These are phyloP conservation scores for Mortierella sp. DNA, from an alignment of 371 early-diverging fungal genomes.

Conservation along the genomic window DNA sequence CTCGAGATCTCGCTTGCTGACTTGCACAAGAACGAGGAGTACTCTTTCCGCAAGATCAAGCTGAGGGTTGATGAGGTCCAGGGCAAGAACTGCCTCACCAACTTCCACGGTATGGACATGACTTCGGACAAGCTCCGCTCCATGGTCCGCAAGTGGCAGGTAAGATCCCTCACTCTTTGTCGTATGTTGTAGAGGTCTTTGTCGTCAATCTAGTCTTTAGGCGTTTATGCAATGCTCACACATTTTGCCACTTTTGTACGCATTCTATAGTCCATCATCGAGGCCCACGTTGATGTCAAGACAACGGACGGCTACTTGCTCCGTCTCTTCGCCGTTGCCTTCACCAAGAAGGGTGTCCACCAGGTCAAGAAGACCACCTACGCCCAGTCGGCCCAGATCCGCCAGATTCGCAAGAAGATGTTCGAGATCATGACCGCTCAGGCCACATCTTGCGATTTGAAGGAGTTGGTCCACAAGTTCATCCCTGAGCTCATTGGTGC, in stretches of 20 bases:
- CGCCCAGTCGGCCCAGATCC: slow-evolving; percentile 97
- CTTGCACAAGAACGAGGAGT: slow-evolving; percentile 95
- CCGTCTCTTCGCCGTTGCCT: slow-evolving; percentile 97
- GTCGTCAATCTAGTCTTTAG: no score
- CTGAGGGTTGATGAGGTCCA: slow-evolving; percentile 98
- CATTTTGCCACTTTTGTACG: background rate
- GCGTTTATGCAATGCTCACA: no score
- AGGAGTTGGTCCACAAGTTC: slow-evolving; percentile 98
- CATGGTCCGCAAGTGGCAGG: slow-evolving; percentile 99
- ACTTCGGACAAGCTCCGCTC: slow-evolving; percentile 99
- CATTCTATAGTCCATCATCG: slow-evolving; percentile 86
- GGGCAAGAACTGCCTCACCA: slow-evolving; percentile 99
- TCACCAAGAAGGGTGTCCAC: slow-evolving; percentile 97
- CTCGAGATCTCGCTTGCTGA: slow-evolving; percentile 99
- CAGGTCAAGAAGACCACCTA: slow-evolving; percentile 99
- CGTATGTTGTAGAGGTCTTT: no score
- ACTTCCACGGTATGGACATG: slow-evolving; percentile 99
- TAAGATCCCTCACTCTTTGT: slow-evolving; percentile 21
- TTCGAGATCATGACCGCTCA: slow-evolving; percentile 98
- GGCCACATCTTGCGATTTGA: slow-evolving; percentile 91
- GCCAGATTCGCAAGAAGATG: slow-evolving; percentile 99
- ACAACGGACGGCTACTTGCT: slow-evolving; percentile 99
- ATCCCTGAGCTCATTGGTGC: slow-evolving; percentile 90
- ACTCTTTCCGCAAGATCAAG: slow-evolving; percentile 98
- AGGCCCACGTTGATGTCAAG: slow-evolving; percentile 99